These are phyloP conservation scores for Calonectria ilicicola DNA, from an alignment of 2,329 filamentous ascomycete species.

Conservation along the genomic window DNA sequence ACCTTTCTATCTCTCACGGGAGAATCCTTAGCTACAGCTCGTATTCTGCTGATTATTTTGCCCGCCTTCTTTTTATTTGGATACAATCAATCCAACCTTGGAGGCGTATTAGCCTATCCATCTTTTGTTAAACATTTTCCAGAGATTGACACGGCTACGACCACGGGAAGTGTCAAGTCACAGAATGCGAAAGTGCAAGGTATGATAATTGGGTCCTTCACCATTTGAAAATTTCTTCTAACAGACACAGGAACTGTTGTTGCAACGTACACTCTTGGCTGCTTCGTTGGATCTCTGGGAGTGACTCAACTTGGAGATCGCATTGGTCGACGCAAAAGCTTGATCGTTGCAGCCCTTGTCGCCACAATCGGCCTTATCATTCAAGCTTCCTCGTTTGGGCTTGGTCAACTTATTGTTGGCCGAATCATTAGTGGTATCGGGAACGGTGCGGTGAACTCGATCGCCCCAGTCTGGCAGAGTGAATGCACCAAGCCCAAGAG, in stretches of 20 bases:
- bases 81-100: neutral
- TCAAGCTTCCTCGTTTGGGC: neutral
- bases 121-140: neutral
- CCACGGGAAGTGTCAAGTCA: neutral
- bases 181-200: neutral
- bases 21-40: neutral
- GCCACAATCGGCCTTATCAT: neutral
- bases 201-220: neutral
- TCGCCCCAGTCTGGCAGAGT: neutral
- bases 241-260: neutral
- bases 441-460: neutral
- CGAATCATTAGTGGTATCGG: neutral
- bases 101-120: neutral
- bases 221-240: neutral
- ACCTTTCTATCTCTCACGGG: neutral
- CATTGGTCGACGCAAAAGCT: neutral
- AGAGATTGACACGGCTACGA: neutral
- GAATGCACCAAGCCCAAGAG: constrained; percentile 1
- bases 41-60: neutral
- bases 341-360: neutral
- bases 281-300: neutral
- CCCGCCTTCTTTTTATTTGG: neutral
- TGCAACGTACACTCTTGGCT: neutral
- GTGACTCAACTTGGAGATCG: neutral
- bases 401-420: neutral